These are phyloP conservation scores for Epithele typhae DNA, from an alignment of 768 basidiomycete genomes.

Conservation along the genomic window DNA sequence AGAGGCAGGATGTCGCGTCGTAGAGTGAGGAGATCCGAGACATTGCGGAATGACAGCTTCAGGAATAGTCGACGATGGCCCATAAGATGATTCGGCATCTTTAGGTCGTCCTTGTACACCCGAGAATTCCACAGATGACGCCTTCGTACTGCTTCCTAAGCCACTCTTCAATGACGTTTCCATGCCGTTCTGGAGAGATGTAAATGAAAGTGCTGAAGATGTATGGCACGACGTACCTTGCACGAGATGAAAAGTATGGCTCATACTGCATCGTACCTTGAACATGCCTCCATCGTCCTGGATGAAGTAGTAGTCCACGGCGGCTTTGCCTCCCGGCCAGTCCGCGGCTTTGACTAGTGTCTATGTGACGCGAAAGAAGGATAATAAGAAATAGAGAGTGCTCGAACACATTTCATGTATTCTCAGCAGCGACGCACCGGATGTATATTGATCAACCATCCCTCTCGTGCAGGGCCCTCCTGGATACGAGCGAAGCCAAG, in stretches of 20 bases:
- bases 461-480: constrained; percentile 73
- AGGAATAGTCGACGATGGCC: constrained; percentile 90
- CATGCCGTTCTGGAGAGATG: constrained; percentile 66
- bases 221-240: constrained; percentile 61
- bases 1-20: constrained; percentile 87
- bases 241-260: constrained; percentile 93
- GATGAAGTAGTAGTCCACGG: constrained; percentile 96
- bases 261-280: constrained; percentile 88
- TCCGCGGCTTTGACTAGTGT: constrained; percentile 85
- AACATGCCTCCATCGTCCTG: constrained; percentile 96
- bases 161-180: constrained; percentile 96
- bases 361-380: constrained; percentile 33
- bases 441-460: constrained; percentile 99
- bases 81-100: constrained; percentile 94
- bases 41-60: constrained; percentile 86
- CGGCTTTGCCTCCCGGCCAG: constrained; percentile 79
- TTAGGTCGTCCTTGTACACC: constrained; percentile 88
- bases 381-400: not conserved
- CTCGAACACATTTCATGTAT: too few relatives aligned
- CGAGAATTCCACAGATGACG: constrained; percentile 71
- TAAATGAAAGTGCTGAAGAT: not conserved
- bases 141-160: constrained; percentile 92
- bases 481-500: constrained; percentile 81
- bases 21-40: constrained; percentile 86
- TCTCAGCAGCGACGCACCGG: constrained; percentile 70